Evolutionary conservation across 805 yeast species (phyloP).

Genomic region (Kregervanrija delftensis): DNA sequence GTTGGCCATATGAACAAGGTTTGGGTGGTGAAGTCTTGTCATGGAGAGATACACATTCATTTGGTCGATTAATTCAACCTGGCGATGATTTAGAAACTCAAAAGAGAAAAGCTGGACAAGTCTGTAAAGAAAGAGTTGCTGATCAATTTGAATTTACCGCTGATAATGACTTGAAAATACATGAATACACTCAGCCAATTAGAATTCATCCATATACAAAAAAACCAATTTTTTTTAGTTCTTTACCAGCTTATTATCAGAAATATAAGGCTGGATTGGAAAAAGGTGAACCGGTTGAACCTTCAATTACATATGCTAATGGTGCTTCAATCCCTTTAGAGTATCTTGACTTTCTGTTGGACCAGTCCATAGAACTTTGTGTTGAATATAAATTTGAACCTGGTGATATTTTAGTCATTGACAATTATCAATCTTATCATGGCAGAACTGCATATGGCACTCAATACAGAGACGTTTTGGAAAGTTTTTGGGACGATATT

Average conservation of each 20-base stretch:
- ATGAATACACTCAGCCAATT: conserved; percentile 6
- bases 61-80: conserved; percentile 3
- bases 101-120: conserved; percentile 4
- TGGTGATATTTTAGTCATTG: conserved; percentile 19
- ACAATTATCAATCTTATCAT: conserved; percentile 20
- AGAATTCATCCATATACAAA: conserved; percentile 7
- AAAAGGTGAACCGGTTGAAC: background rate
- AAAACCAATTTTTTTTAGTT: conserved; percentile 18
- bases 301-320: conserved; percentile 16
- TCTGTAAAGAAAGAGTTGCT: conserved; percentile 1
- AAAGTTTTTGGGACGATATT: conserved; percentile 18
- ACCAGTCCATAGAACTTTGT: conserved; percentile 17
- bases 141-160: conserved; percentile 7
- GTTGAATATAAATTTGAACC: conserved; percentile 15
- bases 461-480: conserved; percentile 18
- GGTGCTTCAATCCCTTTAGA: conserved; percentile 17
- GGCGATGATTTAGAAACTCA: conserved; percentile 6
- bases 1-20: conserved; percentile 1
- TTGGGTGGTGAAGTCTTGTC: conserved; percentile 1
- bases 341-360: conserved; percentile 18
- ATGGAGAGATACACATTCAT: conserved; percentile 6
- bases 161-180: conserved; percentile 4
- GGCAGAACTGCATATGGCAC: conserved; percentile 18
- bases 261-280: conserved; percentile 4
- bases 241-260: conserved; percentile 18